Evolutionary conservation across 306 rosid genomes (phyloP).

Genomic region (Sophora flavescens): DNA sequence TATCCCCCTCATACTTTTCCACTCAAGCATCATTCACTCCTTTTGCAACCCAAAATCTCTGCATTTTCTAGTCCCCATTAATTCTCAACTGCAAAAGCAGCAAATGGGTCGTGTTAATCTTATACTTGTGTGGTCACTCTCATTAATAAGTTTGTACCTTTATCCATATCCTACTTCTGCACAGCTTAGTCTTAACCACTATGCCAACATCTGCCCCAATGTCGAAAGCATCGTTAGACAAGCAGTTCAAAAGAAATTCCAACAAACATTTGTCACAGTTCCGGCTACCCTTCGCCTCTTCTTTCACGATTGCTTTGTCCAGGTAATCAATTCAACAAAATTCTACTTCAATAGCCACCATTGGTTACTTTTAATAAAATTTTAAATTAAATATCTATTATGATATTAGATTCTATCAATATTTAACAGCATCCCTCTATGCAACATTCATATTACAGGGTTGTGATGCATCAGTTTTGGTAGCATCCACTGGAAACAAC

Average conservation of each 20-base stretch:
- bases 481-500: conserved; percentile 58
- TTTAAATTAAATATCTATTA: no score
- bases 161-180: conserved; percentile 52
- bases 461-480: conserved; percentile 70
- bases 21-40: conserved; percentile 32
- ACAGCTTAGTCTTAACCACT: conserved; percentile 69
- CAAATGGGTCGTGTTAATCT: conserved; percentile 56
- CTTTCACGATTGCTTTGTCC: conserved; percentile 93
- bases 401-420: no score
- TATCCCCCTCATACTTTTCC: conserved; percentile 33
- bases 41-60: conserved; percentile 7
- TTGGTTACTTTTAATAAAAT: no score
- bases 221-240: conserved; percentile 67
- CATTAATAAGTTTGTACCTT: conserved; percentile 46
- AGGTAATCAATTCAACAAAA: conserved; percentile 46
- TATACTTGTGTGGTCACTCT: conserved; percentile 53
- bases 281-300: conserved; percentile 92
- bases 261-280: conserved; percentile 79
- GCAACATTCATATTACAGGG: conserved; percentile 50
- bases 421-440: no score
- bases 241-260: conserved; percentile 64
- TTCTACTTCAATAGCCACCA: no score
- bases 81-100: background rate
- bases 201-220: conserved; percentile 80
- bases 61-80: background rate